Evolutionary conservation across 2,329 filamentous ascomycete species (phyloP).

Genomic region (Claviceps cyperi): DNA sequence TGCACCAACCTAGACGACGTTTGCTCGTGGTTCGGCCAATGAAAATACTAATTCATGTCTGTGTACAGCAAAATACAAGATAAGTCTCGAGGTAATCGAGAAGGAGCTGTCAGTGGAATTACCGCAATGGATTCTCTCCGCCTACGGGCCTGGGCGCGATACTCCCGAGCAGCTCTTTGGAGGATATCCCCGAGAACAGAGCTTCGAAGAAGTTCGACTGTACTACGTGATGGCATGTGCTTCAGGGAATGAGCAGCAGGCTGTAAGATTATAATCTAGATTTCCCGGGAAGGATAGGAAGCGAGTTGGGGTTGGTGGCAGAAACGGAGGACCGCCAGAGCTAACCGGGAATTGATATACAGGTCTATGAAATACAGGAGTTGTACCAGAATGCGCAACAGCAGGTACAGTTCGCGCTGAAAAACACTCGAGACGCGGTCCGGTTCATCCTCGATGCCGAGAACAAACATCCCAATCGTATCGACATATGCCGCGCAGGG

Average conservation of each 20-base stretch:
- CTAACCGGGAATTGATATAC: neutral
- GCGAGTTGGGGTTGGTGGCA: neutral
- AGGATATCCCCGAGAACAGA: constrained; percentile 64
- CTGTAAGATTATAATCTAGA: constrained; percentile 22
- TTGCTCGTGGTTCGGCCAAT: neutral
- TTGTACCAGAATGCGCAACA: constrained; percentile 50
- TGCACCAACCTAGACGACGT: neutral
- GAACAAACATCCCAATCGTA: constrained; percentile 61
- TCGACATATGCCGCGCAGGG: constrained; percentile 43
- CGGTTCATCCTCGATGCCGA: constrained; percentile 52
- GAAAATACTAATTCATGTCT: constrained; percentile 2
- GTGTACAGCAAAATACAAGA: constrained; percentile 26
- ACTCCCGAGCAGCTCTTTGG: constrained; percentile 75
- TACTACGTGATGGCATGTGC: constrained; percentile 51
- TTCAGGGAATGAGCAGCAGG: constrained; percentile 42
- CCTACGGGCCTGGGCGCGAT: constrained; percentile 66
- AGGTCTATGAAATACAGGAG: constrained; percentile 46
- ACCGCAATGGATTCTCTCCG: constrained; percentile 75
- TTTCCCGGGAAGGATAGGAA: neutral
- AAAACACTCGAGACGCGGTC: constrained; percentile 57
- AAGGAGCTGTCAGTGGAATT: constrained; percentile 55
- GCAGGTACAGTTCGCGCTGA: constrained; percentile 58
- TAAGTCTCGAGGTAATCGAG: constrained; percentile 46
- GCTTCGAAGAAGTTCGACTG: constrained; percentile 72
- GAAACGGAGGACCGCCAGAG: neutral